Evolutionary conservation across 495 filamentous ascomycete genomes (phyloP).

Genomic region (Hypoxylon rickii): DNA sequence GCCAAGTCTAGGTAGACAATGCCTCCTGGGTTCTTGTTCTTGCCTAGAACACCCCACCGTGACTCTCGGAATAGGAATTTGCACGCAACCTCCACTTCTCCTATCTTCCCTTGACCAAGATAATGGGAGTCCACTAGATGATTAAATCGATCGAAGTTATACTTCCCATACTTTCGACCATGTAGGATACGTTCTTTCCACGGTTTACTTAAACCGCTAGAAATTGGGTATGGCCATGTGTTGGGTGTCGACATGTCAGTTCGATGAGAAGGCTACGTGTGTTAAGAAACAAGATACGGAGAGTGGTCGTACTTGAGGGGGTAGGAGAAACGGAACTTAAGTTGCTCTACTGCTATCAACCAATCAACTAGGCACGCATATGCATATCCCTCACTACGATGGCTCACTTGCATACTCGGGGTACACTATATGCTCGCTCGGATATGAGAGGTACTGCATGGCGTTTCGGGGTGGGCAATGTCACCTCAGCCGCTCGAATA

Average conservation of each 20-base stretch:
- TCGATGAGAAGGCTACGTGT: too few species aligned
- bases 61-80: conserved; percentile 41
- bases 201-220: too few species aligned
- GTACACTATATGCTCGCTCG: too few species aligned
- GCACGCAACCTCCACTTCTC: conserved; percentile 36
- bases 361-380: not conserved
- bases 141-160: conserved; percentile 28
- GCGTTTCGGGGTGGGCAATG: not conserved
- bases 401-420: too few species aligned
- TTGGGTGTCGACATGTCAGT: conserved; percentile 2
- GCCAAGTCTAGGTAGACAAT: conserved; percentile 42
- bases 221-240: not conserved
- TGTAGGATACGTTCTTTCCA: not conserved
- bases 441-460: not conserved
- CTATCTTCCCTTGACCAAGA: conserved; percentile 15
- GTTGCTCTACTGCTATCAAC: not conserved
- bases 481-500: not conserved
- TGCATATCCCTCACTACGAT: too few species aligned
- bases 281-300: too few species aligned
- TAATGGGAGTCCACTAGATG: conserved; percentile 17
- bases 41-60: conserved; percentile 38
- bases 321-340: too few species aligned
- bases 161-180: conserved; percentile 26
- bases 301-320: too few species aligned
- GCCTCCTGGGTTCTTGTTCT: conserved; percentile 35